Base-by-base conservation (phyloP, 2,329 filamentous ascomycete species). In the Chaetothyriales sp. region DNA sequence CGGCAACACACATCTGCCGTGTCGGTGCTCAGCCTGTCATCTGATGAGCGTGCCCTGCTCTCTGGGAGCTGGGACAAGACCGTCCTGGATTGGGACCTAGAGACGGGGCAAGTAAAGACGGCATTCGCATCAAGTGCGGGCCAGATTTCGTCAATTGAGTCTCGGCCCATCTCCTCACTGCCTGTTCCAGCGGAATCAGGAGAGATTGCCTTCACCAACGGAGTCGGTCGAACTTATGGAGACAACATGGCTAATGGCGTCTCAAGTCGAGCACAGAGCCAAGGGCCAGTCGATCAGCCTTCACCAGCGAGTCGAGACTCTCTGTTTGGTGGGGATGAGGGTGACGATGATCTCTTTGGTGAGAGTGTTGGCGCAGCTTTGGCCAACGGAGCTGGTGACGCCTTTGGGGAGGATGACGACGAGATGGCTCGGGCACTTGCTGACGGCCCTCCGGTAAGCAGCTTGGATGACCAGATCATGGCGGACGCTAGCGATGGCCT, bases 51-150 rank as follows among this genome's bases (percentile, higher is more conserved):
- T 61, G 89, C 83, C 42, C 78, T 96, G 3, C 68, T 98, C 7
- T 95, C 88, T 32, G 92, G 92, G 2, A 90, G 88, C 64, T 98
- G 92, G 92, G 92, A 98, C 66, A 96, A 95, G 69, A 84, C 79
- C 18, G 82, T 96, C 0, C 78, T 88, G 49, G 89, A 96, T 64
- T 98, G 92, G 92, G 92, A 96, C 65, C 67, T 98, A 22, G 87
- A 96, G 61, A 92, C 80, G 1, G 92, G 92, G 0, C 75, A 84
- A 60, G 74, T 84, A 5, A 81, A 80, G 57, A 78, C 89, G 9
- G 76, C 77, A 3, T 98, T 92, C 61, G 80, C 83, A 46, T 83
- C 84, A 1, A 86, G 76, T 49, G 85, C 82, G 12, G 75, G 84
- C 5, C 92, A 98, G 63, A 88, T 96, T 53, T 92, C 86, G 1